Evolutionary conservation across 176 grass and related monocot species (phyloP), one percentile per base, ranked within the genome.

Genomic region (Phoenix roebelenii): DNA sequence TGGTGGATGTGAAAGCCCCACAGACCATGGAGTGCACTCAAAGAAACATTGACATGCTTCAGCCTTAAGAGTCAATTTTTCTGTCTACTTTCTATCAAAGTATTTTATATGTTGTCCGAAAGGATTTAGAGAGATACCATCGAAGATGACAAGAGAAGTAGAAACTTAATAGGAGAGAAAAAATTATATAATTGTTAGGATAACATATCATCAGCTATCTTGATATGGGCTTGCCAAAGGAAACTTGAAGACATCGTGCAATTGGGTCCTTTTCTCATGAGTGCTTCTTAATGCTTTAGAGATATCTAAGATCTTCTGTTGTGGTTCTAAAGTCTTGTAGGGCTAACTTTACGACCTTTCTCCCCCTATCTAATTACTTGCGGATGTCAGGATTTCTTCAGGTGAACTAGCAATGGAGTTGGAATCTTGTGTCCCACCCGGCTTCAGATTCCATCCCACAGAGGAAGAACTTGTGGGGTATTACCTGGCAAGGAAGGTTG

Each of bases 391-490:
- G 71, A 32, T 52, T 71, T 67, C 35, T 77, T 49, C 54, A 26
- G 23, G 16, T 0, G 48, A 23, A 18, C 12, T 58, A 63, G 62
- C 69, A 25, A 85, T 80, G 79, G 76, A 77, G 20, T 52, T 74
- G 65, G 67, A 76, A 63, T 67, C 69, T 3, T 69, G 72, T 64
- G 87, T 95, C 49, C 85, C 85, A 51, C 90, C 90, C 3, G 90
- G 90, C 15, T 95, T 95, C 58, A 83, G 90, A 64, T 89, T 95
- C 68, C 90, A 95, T 51, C 90, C 90, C 20, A 95, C 90, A 0
- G 90, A 95, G 75, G 90, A 95, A 75, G 90, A 95, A 64, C 90
- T 95, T 4, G 90, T 95, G 1, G 82, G 74, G 1, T 95, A 95
- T 73, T 95, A 95, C 62, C 90, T 95, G 0, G 75, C 80, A 3